Conservation (phyloP, 1,284 basidiomycete genomes). For the Vanrija pseudolonga region DNA sequence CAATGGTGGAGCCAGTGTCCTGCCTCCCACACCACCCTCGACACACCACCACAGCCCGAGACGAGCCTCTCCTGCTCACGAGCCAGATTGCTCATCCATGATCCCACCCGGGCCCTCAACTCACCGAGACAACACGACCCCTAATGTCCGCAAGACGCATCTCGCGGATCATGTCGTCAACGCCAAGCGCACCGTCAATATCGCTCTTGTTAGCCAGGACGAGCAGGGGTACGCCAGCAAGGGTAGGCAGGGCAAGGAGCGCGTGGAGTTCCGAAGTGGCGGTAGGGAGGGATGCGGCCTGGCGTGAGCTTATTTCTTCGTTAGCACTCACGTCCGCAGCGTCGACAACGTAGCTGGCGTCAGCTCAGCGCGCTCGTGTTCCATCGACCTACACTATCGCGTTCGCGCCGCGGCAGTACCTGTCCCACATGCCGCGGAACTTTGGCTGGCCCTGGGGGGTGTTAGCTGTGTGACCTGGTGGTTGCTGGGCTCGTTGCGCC, state of each 20-base stretch:
- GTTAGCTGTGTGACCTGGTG: not conserved
- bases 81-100: too few relatives aligned
- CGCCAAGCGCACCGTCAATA: conserved; percentile 68
- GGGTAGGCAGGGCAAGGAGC: conserved; percentile 67
- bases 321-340: conserved; percentile 66
- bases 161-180: conserved; percentile 79
- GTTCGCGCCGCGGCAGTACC: conserved; percentile 91
- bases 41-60: too few relatives aligned
- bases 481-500: conserved; percentile 48
- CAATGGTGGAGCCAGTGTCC: not conserved
- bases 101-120: conserved; percentile 35
- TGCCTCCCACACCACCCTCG: too few relatives aligned
- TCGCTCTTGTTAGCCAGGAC: conserved; percentile 98
- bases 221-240: conserved; percentile 77
- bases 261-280: conserved; percentile 88
- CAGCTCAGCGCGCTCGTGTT: conserved; percentile 14
- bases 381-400: conserved; percentile 74
- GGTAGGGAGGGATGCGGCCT: conserved; percentile 77
- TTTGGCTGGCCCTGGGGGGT: conserved; percentile 72
- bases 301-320: not conserved
- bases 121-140: conserved; percentile 78
- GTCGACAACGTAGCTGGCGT: conserved; percentile 80
- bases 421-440: conserved; percentile 78
- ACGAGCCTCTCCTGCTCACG: too few relatives aligned
- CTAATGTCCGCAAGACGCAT: conserved; percentile 78